Evolutionary conservation across 2,329 filamentous ascomycete species (phyloP).

Genomic region (Gyromitra esculenta): DNA sequence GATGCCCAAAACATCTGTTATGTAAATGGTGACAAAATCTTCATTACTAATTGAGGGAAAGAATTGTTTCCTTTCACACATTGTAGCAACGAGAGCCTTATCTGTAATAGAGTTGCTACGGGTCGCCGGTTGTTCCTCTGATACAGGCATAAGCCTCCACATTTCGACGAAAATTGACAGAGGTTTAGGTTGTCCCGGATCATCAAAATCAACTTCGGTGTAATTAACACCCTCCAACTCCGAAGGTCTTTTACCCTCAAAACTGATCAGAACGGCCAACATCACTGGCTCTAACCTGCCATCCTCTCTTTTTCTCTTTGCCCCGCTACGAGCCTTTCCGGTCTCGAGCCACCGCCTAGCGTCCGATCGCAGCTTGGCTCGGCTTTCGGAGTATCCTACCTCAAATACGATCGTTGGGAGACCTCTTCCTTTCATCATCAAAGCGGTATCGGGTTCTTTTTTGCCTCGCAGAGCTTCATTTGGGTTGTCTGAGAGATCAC

Average conservation of each 20-base stretch:
- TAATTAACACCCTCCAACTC: conserved; percentile 5
- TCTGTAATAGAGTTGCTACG: neutral
- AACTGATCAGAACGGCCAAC: conserved; percentile 7
- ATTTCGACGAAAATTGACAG: neutral
- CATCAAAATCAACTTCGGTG: neutral
- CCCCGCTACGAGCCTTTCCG: neutral
- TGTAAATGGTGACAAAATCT: neutral
- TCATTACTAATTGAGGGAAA: neutral
- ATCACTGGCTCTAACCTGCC: neutral
- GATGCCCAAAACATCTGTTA: neutral
- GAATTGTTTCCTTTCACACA: conserved; percentile 14
- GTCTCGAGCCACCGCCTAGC: conserved; percentile 5
- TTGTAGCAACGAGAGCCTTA: neutral
- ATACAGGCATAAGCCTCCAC: neutral
- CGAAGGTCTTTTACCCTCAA: neutral
- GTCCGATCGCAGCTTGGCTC: neutral
- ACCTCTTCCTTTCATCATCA: neutral
- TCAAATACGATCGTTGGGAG: conserved; percentile 13
- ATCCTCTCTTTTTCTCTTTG: conserved; percentile 2
- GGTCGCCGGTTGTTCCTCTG: neutral
- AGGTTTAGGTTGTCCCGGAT: neutral
- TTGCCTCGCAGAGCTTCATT: neutral
- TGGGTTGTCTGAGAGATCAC: neutral
- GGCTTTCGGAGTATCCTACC: conserved; percentile 8
- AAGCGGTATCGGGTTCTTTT: conserved; percentile 6